phyloP scores from a whole-genome alignment of 768 basidiomycete genomes.

The Mycena capillaripes region DNA sequence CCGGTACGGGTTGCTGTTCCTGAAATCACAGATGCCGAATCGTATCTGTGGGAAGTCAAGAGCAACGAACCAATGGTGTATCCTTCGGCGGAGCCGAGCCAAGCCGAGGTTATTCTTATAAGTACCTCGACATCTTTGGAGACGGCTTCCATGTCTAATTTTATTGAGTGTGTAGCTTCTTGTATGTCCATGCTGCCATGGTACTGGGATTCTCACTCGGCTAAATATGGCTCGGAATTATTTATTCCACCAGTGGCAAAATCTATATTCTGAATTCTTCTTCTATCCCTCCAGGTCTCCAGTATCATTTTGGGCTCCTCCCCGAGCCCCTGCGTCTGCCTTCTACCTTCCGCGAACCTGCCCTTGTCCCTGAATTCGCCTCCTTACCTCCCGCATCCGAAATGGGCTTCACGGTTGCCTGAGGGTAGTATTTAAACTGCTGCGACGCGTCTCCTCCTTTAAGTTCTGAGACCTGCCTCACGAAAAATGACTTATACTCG shows the following conservation, averaged over 20 bases:
- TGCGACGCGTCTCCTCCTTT: not conserved
- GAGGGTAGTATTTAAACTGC: constrained; percentile 3
- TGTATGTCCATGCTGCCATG: too few relatives aligned
- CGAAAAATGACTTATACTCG: not conserved
- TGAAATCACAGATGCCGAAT: not conserved
- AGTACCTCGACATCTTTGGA: not conserved
- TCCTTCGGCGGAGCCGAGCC: constrained; percentile 6
- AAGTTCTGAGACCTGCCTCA: not conserved
- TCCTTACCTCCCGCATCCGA: too few relatives aligned
- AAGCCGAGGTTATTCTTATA: constrained; percentile 7
- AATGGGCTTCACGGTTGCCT: not conserved
- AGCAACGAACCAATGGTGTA: constrained; percentile 1
- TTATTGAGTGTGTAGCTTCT: too few relatives aligned
- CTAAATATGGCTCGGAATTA: not conserved
- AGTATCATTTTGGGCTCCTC: too few relatives aligned
- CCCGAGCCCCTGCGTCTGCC: too few relatives aligned
- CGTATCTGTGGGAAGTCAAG: not conserved
- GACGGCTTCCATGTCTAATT: not conserved
- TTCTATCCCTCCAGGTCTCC: not conserved
- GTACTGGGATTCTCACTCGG: constrained; percentile 1
- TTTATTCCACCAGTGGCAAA: constrained; percentile 3
- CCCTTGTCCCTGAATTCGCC: too few relatives aligned
- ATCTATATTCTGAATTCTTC: not conserved
- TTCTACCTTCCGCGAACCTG: too few relatives aligned
- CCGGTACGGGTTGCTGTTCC: not conserved